Evolutionary conservation across 83 land plant genomes (phyloP).

Genomic region (Picea abies): DNA sequence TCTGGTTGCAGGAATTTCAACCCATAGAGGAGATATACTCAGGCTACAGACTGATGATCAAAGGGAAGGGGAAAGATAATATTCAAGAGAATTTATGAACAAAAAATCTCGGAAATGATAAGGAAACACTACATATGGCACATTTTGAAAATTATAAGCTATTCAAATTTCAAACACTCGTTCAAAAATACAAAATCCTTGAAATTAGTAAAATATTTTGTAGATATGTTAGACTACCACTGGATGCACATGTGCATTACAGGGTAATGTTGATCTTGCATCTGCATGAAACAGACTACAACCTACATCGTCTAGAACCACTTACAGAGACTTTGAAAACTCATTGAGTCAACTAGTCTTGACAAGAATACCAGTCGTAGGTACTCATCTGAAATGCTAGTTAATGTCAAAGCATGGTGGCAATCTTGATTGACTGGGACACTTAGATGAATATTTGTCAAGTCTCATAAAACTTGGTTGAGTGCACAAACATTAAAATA

Average conservation of each 20-base stretch:
- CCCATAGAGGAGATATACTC: neutral
- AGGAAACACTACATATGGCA: neutral
- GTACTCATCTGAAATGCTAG: no score
- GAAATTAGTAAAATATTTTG: neutral
- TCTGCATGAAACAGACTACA: neutral
- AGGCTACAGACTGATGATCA: neutral
- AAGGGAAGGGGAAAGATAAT: neutral
- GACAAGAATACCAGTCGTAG: no score
- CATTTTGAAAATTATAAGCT: neutral
- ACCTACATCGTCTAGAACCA: neutral
- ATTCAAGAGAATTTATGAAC: neutral
- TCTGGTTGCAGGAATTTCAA: neutral
- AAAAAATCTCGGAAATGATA: neutral
- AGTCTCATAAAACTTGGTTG: no score
- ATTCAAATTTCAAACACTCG: neutral
- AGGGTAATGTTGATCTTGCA: neutral
- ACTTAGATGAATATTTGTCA: no score
- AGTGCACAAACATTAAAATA: no score
- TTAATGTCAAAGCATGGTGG: no score
- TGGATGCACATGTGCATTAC: neutral
- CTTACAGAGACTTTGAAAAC: no score
- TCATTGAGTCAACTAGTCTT: no score
- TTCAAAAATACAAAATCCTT: neutral
- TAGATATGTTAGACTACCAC: neutral
- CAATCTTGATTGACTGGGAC: no score